Base-by-base conservation (phyloP, 331 rosid species). In the Phaseolus coccineus region DNA sequence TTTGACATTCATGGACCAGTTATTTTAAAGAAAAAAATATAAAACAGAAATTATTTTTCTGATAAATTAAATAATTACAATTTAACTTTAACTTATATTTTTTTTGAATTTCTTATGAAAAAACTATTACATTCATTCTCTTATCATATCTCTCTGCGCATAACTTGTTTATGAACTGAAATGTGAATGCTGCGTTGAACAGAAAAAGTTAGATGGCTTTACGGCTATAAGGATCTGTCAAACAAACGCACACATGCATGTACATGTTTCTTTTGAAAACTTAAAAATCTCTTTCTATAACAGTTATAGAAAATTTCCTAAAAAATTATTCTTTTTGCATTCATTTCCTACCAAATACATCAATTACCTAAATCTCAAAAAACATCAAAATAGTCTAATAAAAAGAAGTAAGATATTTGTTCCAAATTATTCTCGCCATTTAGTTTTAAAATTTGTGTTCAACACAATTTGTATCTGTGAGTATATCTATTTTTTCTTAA, bases 191-290 rank as follows among this genome's bases (percentile, higher is more conserved):
- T 42, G 42, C 62, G 44, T 66, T 37, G 42, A 67, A 56, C 62
- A 16, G 22, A 74, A 44, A 42, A 66, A 74, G 25, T 25, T 56
- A 56, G 71, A 66, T 56, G 13, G 64, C 71, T 74, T 65, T 81
- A 47, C 31, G 65, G 37, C 59, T 68, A 55, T 58, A 16, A 58
- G 71, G 30, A 53, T 25, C 52, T 19, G 5, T 57, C 64, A 56
- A 56, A 22, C 37, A 28, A 66, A 44, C 28, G 56, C 65, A 74
- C 65, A 37, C 35, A 53, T 71, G 58, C 47, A 67, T 67, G 10
- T 28, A 50, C 11, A 46, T 33, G 19, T 50, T 71, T 33, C 12
- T 68, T 44, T 68, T 68, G 24, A 44, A 44, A 40, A 19, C 4
- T 22, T 66, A 8, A 15, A 30, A 30, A 15, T n/a, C 30, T n/a